Base-by-base conservation (phyloP, 2,329 filamentous ascomycete species). In the Nannizziopsis barbatae region DNA sequence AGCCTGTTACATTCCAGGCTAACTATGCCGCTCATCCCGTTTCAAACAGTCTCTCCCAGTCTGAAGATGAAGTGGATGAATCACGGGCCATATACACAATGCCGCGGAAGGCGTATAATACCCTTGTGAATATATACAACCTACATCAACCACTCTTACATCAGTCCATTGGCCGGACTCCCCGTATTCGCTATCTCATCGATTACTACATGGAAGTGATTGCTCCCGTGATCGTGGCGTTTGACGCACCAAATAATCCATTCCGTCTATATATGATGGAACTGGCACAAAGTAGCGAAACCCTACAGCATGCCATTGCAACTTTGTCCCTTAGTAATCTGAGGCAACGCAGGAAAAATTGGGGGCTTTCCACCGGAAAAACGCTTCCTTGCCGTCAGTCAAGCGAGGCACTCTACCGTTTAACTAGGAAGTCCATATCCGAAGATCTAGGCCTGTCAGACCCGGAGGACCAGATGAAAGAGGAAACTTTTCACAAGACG, bases 161-260 rank as follows among this genome's bases (percentile, higher is more conserved):
- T 33, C 58, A 65, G 45, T 77, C 71, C 73, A 72, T 74, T 62
- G 76, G 62, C 70, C 83, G 65, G 70, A 80, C 86, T 52, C 79
- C 83, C 50, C 84, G 87, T 61, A 83, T 94, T 71, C 83, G 84
- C 55, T 93, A 84, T 66, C 83, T 95, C 61, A 83, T 95, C 71
- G 84, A 93, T 62, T 95, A 95, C 67, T 95, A 94, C 67, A 83
- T 89, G 61, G 88, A 87, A 65, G 85, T 86, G 60, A 89, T 96
- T 70, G 92, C 88, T 56, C 86, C 86, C 4, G 86, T 87, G 51
- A 85, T 95, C 66, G 88, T 95, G 44, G 86, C 88, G 56, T 88
- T 95, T 63, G 90, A 96, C 62, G 82, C 82, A 9, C 83, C 85
- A 1, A 76, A 75, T 53, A 95, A 95, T 63, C 90, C 90, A 1